Conservation (phyloP, 306 rosid species). For the Quercus gilva region DNA sequence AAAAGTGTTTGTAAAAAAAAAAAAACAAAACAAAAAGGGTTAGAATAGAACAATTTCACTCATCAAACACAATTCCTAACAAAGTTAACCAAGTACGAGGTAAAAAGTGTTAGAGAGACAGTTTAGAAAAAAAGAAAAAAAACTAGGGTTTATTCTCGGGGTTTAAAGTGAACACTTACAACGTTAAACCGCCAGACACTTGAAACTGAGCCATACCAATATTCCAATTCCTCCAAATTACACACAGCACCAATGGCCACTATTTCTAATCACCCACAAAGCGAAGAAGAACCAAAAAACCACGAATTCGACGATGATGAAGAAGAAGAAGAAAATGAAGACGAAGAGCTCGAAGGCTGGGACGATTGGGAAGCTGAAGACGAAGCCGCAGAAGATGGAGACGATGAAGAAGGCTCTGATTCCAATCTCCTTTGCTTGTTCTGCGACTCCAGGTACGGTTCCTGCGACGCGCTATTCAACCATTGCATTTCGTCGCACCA, state of each 20-base stretch:
- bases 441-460: slow-evolving; percentile 52
- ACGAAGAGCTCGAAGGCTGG: slow-evolving; percentile 39
- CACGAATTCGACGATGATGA: neutral
- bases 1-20: too few species aligned
- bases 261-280: neutral
- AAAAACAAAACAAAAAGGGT: too few species aligned
- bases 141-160: neutral
- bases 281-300: neutral
- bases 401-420: slow-evolving; percentile 31
- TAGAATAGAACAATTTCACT: too few species aligned
- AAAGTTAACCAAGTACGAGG: too few species aligned
- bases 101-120: too few species aligned
- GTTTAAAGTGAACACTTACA: neutral
- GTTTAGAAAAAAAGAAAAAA: too few species aligned
- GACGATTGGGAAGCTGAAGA: slow-evolving; percentile 61
- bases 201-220: neutral
- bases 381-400: slow-evolving; percentile 19
- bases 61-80: too few species aligned
- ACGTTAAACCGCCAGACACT: neutral
- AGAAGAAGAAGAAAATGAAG: slow-evolving; percentile 26
- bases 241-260: slow-evolving; percentile 23
- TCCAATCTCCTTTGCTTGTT: slow-evolving; percentile 56
- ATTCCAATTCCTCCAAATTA: too few species aligned
- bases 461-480: slow-evolving; percentile 44
- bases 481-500: slow-evolving; percentile 62